Conservation (phyloP, 768 basidiomycete genomes). For the Infundibulicybe gibba region DNA sequence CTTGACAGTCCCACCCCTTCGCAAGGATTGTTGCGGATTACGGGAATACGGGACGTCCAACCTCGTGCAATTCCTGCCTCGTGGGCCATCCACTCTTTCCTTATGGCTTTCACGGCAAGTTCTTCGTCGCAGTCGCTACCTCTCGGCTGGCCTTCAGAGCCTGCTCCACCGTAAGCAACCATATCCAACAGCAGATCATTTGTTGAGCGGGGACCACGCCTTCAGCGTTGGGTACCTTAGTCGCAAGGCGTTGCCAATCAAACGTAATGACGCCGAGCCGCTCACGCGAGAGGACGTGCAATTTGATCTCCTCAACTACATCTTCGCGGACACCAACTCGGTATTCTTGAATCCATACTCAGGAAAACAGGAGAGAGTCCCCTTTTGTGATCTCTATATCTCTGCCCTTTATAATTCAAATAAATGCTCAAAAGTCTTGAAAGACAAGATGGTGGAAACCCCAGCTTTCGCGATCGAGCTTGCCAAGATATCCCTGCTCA, state of each 20-base stretch:
- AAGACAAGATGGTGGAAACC: slow-evolving; percentile 83
- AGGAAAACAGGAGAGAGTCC: slow-evolving; percentile 48
- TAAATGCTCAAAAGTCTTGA: slow-evolving; percentile 85
- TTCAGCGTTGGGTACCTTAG: slow-evolving; percentile 56
- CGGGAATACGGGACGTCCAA: slow-evolving; percentile 16
- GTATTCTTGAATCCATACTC: slow-evolving; percentile 70
- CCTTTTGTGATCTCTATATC: slow-evolving; percentile 82
- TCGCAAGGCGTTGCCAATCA: slow-evolving; percentile 74
- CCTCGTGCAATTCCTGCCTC: slow-evolving; percentile 30
- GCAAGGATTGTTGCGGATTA: slow-evolving; percentile 2
- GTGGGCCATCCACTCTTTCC: slow-evolving; percentile 26
- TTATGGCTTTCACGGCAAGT: slow-evolving; percentile 32
- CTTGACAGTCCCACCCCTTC: slow-evolving; percentile 22
- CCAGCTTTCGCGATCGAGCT: slow-evolving; percentile 77
- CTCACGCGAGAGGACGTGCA: slow-evolving; percentile 83
- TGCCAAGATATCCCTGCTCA: slow-evolving; percentile 79
- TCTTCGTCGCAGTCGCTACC: slow-evolving; percentile 13
- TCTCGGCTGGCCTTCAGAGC: slow-evolving; percentile 42
- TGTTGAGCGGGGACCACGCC: slow-evolving; percentile 9
- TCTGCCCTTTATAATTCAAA: slow-evolving; percentile 75
- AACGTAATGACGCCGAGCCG: slow-evolving; percentile 79
- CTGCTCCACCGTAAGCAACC: slow-evolving; percentile 48
- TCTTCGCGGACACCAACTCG: slow-evolving; percentile 66
- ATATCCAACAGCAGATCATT: slow-evolving; percentile 6
- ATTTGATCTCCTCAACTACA: slow-evolving; percentile 76